Evolutionary conservation across 2,329 filamentous ascomycete genomes (phyloP).

Genomic region (Aspergillus pseudoviridinutans): DNA sequence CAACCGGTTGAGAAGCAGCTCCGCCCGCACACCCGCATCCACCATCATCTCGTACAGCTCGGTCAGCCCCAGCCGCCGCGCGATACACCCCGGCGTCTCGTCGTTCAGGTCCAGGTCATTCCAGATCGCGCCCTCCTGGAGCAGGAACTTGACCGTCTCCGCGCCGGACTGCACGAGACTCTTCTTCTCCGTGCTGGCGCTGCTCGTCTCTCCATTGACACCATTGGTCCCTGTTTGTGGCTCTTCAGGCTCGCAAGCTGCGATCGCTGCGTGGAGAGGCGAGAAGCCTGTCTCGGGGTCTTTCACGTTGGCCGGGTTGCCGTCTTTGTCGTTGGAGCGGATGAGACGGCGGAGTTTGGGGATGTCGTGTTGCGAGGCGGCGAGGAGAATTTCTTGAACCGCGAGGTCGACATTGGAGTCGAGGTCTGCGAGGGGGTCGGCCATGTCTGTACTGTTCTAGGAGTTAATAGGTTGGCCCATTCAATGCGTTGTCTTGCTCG

Average conservation of each 20-base stretch:
- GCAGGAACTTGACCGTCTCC: conserved; percentile 68
- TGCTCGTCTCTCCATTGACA: conserved; percentile 12
- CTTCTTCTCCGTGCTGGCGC: conserved; percentile 14
- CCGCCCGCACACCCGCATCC: conserved; percentile 84
- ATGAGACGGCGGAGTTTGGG: conserved; percentile 66
- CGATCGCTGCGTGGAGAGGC: conserved; percentile 84
- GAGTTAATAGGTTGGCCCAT: background rate
- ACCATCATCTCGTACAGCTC: conserved; percentile 79
- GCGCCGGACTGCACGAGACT: conserved; percentile 55
- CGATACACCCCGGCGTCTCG: conserved; percentile 90
- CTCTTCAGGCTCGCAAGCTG: conserved; percentile 56
- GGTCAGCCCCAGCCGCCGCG: conserved; percentile 62
- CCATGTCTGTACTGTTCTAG: conserved; percentile 14
- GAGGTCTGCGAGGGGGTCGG: conserved; percentile 21
- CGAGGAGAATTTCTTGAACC: conserved; percentile 60
- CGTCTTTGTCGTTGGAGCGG: conserved; percentile 43
- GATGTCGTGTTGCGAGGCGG: conserved; percentile 64
- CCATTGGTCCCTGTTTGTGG: conserved; percentile 6
- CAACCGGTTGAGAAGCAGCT: conserved; percentile 77
- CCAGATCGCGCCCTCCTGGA: conserved; percentile 92
- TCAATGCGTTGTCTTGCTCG: background rate
- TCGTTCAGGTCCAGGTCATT: conserved; percentile 84
- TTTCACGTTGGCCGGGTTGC: conserved; percentile 67
- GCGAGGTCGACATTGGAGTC: conserved; percentile 37
- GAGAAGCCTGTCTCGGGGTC: conserved; percentile 82